phyloP scores from a whole-genome alignment of 2,329 filamentous ascomycete genomes.

The Botrytis hyacinthi region DNA sequence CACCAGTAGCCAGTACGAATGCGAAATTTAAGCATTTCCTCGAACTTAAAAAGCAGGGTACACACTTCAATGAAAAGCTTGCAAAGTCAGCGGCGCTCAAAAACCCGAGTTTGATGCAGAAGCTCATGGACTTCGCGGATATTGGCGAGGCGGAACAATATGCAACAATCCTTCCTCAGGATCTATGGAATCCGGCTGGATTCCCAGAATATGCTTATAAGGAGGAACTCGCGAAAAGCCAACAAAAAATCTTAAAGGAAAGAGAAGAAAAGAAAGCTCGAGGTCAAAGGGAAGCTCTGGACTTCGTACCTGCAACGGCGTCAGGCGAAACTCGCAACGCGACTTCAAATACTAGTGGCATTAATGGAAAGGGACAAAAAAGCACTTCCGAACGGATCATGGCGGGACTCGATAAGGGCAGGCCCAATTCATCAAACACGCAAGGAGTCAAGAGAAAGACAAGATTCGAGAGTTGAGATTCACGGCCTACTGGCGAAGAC shows the following conservation, averaged over 20 bases:
- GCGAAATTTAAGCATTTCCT: conserved; percentile 74
- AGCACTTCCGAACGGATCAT: conserved; percentile 40
- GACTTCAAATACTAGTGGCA: conserved; percentile 25
- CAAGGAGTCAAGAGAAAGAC: conserved; percentile 39
- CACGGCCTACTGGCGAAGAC: neutral
- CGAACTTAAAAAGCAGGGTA: conserved; percentile 69
- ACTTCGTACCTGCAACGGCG: conserved; percentile 37
- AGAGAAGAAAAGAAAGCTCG: conserved; percentile 36
- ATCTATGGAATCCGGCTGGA: conserved; percentile 56
- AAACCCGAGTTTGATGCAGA: conserved; percentile 71
- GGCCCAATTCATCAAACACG: conserved; percentile 36
- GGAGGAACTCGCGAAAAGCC: conserved; percentile 49
- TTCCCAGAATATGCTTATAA: conserved; percentile 57
- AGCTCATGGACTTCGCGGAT: conserved; percentile 68
- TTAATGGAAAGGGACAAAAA: conserved; percentile 28
- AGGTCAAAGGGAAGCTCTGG: conserved; percentile 36
- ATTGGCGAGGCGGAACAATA: conserved; percentile 60
- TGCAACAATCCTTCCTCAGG: conserved; percentile 55
- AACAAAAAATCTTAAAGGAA: conserved; percentile 39
- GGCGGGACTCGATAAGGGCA: conserved; percentile 38
- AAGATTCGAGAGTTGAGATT: conserved; percentile 38
- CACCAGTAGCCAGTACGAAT: conserved; percentile 52
- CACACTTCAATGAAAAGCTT: conserved; percentile 76
- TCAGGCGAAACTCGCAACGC: conserved; percentile 31
- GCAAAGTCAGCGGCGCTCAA: conserved; percentile 63